A percentile compares a stretch with the other conserved stretches of the same genome.
phyloP scores from a whole-genome alignment of 202 grass and related monocot species.

The Bolboschoenoplectus hybrid region DNA sequence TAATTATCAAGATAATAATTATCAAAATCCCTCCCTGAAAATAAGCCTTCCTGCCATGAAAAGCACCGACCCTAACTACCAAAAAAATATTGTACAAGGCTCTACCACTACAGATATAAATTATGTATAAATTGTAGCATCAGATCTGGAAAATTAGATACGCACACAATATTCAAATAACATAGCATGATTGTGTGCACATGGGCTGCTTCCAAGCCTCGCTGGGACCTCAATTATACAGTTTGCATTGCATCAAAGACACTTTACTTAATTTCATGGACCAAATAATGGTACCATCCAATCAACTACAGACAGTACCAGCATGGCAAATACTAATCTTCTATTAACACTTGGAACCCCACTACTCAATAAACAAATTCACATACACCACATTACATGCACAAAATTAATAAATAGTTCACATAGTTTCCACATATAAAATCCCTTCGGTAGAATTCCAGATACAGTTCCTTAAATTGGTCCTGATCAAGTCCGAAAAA shows the following conservation, averaged over 20 bases:
- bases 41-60: background rate
- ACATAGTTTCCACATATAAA: slow-evolving; percentile 26
- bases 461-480: slow-evolving; percentile 5
- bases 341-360: slow-evolving; percentile 38
- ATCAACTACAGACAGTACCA: slow-evolving; percentile 36
- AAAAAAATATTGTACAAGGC: slow-evolving; percentile 2
- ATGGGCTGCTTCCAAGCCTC: slow-evolving; percentile 27
- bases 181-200: slow-evolving; percentile 35
- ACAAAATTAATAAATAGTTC: slow-evolving; percentile 1
- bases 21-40: background rate
- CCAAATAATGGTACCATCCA: slow-evolving; percentile 39
- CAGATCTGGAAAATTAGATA: slow-evolving; percentile 32
- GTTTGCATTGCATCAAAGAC: background rate
- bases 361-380: slow-evolving; percentile 31
- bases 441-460: slow-evolving; percentile 42
- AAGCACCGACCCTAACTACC: background rate
- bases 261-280: slow-evolving; percentile 21
- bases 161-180: slow-evolving; percentile 25
- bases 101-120: background rate
- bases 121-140: background rate
- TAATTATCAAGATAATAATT: background rate
- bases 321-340: slow-evolving; percentile 36
- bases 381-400: slow-evolving; percentile 30
- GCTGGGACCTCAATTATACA: slow-evolving; percentile 39
- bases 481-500: background rate